phyloP scores from a whole-genome alignment of 305 asterid genomes.

The Fraxinus sp. region DNA sequence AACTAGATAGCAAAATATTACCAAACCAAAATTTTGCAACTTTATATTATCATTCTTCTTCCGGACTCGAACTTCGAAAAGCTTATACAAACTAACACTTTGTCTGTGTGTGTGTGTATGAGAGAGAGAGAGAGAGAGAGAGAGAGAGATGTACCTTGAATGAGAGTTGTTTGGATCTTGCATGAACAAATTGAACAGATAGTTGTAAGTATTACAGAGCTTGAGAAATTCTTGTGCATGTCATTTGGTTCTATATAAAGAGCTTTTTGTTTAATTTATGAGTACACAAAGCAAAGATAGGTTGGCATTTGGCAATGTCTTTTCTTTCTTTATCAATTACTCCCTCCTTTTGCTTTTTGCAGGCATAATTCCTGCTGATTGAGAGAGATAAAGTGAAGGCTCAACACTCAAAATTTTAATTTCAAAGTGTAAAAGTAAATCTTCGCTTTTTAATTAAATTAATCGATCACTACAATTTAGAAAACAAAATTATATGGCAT shows the following conservation, averaged over 20 bases:
- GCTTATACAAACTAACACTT: too few species aligned
- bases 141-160: not conserved
- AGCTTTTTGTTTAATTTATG: not conserved
- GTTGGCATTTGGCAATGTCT: not conserved
- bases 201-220: not conserved
- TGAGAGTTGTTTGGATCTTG: not conserved
- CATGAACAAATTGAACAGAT: not conserved
- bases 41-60: too few species aligned
- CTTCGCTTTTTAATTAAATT: slow-evolving; percentile 20
- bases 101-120: too few species aligned
- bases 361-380: slow-evolving; percentile 18
- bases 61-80: too few species aligned
- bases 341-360: not conserved
- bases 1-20: too few species aligned
- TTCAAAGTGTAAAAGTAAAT: slow-evolving; percentile 17
- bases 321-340: slow-evolving; percentile 21
- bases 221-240: not conserved
- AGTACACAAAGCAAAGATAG: not conserved
- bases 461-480: not conserved
- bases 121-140: not conserved
- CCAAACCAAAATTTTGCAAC: too few species aligned
- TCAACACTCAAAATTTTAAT: slow-evolving; percentile 23
- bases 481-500: not conserved
- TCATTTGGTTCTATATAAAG: not conserved
- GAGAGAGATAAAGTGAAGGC: slow-evolving; percentile 14